These are phyloP conservation scores for Ophiognomonia clavigignenti-juglandacearum DNA, from an alignment of 2,329 filamentous ascomycete genomes.

Conservation along the genomic window DNA sequence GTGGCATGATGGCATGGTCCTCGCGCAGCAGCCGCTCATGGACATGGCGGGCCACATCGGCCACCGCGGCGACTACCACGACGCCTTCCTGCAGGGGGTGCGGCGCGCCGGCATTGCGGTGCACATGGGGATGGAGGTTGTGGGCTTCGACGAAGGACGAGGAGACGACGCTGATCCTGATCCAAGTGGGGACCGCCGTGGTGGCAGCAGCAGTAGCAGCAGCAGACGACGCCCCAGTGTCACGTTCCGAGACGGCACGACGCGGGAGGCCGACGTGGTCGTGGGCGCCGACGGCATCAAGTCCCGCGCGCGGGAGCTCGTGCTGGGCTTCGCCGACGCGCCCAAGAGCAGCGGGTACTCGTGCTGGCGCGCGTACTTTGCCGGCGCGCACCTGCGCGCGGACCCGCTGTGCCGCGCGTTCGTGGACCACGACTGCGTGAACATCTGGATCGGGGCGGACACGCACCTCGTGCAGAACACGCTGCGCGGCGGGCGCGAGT, in stretches of 20 bases:
- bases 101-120: conserved; percentile 34
- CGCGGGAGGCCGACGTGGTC: conserved; percentile 40
- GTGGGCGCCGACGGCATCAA: conserved; percentile 50
- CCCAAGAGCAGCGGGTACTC: conserved; percentile 50
- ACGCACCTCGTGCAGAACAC: conserved; percentile 40
- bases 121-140: conserved; percentile 33
- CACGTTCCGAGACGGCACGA: conserved; percentile 29
- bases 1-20: conserved; percentile 41
- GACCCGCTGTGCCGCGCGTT: conserved; percentile 34
- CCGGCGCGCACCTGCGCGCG: conserved; percentile 28
- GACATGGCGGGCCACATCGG: conserved; percentile 45
- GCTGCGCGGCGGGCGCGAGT: conserved; percentile 35
- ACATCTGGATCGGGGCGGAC: conserved; percentile 40
- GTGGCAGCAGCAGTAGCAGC: too few relatives aligned
- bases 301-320: conserved; percentile 43
- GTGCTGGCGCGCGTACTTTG: conserved; percentile 45
- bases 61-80: conserved; percentile 39
- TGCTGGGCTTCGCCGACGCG: conserved; percentile 46
- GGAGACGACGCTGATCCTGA: too few relatives aligned
- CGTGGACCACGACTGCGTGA: conserved; percentile 37
- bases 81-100: conserved; percentile 34
- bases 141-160: conserved; percentile 32
- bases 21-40: conserved; percentile 43
- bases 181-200: too few relatives aligned
- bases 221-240: conserved; percentile 23